Evolutionary conservation across 148 eudicot species (phyloP), one percentile per base, ranked within the genome.

Genomic region (Vaccinium vitisidaea): DNA sequence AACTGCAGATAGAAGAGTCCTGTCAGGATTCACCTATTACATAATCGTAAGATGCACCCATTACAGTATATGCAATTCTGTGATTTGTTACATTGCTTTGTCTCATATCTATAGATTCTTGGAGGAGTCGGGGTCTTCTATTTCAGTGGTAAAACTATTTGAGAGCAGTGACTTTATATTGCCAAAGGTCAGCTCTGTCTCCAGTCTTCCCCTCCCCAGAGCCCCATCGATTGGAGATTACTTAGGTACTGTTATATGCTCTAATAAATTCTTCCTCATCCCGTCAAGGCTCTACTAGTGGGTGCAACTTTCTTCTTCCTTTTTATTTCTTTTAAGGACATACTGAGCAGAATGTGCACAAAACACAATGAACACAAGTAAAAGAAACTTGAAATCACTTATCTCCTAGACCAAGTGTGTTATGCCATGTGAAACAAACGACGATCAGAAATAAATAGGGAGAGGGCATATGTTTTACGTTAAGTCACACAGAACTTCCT

Each of bases 1-100:
- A 97, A 89, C 99, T 97, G 98, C 95, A 94, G 48, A 85, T 6
- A 59, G 10, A 69, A 75, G 21, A 82, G 36, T 32, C 39, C 36
- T 65, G 79, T 83, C 23, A 83, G 84, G 59, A 79, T 79, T 75
- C 43, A 77, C 65, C 58, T 7, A 30, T 55, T 12, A 76, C 2
- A 1, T 18, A 25, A 61, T 54, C 16, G 58, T 54, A 67, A 77
- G 13, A 77, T 8, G 80, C 27, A 30, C 43, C 27, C 27, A 86
- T n/a, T 54, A 67, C 43, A 75, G 32, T 32, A 25, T 10, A 16
- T 15, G 13, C 52, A 43, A 9, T 19, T 39, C 52, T 4, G 6
- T 46, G 78, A 43, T 75, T 74, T 43, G 15, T 12, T 53, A 75
- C 53, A 46, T 75, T 13, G 74, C 43, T 11, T 27, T 69, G 12